Percentiles rank a stretch among this genome's conserved stretches.
These are phyloP conservation scores for Berkeleyomyces rouxiae DNA, from an alignment of 2,329 filamentous ascomycete genomes.

Conservation along the genomic window DNA sequence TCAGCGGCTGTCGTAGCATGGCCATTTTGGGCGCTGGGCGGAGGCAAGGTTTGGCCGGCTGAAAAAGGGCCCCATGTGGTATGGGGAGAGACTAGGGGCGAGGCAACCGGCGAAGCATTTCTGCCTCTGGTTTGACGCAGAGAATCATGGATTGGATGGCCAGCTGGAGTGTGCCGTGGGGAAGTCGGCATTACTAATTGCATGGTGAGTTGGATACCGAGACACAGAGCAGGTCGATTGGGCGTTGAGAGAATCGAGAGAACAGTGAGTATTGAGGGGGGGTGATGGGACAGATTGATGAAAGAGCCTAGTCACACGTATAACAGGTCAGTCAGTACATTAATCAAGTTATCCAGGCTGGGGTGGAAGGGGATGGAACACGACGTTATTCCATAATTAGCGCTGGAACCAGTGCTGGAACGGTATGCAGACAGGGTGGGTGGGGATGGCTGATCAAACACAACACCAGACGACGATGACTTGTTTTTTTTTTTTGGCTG, in stretches of 20 bases:
- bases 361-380: neutral
- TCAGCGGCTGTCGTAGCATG: neutral
- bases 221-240: neutral
- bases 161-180: conserved; percentile 4
- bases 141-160: neutral
- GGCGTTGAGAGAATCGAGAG: no score
- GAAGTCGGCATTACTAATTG: conserved; percentile 10
- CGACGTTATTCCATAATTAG: conserved; percentile 1
- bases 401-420: neutral
- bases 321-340: neutral
- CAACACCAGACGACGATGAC: neutral
- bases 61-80: conserved; percentile 16
- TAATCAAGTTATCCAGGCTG: no score
- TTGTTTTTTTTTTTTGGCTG: neutral
- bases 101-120: conserved; percentile 26
- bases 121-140: conserved; percentile 17
- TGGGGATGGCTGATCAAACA: neutral
- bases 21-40: neutral
- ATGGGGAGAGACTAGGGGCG: conserved; percentile 22
- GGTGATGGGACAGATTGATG: neutral
- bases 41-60: neutral
- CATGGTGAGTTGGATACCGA: neutral
- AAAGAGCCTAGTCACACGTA: neutral
- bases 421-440: neutral
- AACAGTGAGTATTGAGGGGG: neutral